Evolutionary conservation across 2,329 filamentous ascomycete genomes (phyloP).

Genomic region (Colletotrichum melonis): DNA sequence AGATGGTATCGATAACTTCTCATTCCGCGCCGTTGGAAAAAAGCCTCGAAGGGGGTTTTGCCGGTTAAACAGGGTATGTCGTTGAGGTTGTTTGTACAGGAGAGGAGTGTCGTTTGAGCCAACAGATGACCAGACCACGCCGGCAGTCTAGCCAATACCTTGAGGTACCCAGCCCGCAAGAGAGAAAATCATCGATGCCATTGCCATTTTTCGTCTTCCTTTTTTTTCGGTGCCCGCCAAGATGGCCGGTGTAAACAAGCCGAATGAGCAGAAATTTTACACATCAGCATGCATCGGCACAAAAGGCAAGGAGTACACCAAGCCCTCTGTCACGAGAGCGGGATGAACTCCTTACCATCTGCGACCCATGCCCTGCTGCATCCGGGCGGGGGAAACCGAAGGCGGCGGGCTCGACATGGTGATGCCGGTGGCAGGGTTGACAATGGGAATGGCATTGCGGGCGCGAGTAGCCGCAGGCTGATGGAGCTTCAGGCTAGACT

Average conservation of each 20-base stretch:
- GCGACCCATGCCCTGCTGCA: slow-evolving; percentile 65
- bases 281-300: slow-evolving; percentile 50
- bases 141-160: slow-evolving; percentile 40
- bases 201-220: slow-evolving; percentile 37
- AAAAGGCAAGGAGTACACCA: slow-evolving; percentile 48
- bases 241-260: slow-evolving; percentile 51
- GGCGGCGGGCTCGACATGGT: slow-evolving; percentile 89
- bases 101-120: slow-evolving; percentile 41
- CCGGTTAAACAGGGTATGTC: slow-evolving; percentile 53
- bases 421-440: slow-evolving; percentile 93
- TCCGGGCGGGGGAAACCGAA: slow-evolving; percentile 71
- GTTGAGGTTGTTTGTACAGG: slow-evolving; percentile 63
- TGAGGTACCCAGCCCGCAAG: slow-evolving; percentile 52
- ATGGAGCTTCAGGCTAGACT: slow-evolving; percentile 81
- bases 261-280: slow-evolving; percentile 51
- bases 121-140: slow-evolving; percentile 44
- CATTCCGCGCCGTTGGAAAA: slow-evolving; percentile 48
- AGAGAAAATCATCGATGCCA: slow-evolving; percentile 56
- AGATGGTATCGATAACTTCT: slow-evolving; percentile 60
- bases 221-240: slow-evolving; percentile 60
- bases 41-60: slow-evolving; percentile 40
- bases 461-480: slow-evolving; percentile 90
- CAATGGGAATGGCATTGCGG: slow-evolving; percentile 96
- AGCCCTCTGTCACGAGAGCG: slow-evolving; percentile 47
- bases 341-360: slow-evolving; percentile 62